Evolutionary conservation across 1,284 basidiomycete genomes (phyloP).

Genomic region (Ceratobasidium sp.): DNA sequence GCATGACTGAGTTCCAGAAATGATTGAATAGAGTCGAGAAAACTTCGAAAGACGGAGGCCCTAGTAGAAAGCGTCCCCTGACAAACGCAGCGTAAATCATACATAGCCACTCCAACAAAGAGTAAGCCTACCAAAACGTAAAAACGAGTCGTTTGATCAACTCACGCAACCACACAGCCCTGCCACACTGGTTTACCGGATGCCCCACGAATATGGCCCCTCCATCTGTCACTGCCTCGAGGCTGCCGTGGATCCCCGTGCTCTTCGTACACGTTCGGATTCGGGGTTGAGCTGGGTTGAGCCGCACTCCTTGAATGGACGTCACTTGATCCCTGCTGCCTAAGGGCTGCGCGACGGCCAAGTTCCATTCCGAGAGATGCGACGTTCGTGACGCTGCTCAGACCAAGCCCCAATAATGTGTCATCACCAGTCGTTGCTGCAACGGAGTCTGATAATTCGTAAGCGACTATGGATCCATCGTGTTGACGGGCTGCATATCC

Average conservation of each 20-base stretch:
- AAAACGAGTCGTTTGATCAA: slow-evolving; percentile 39
- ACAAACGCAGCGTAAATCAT: slow-evolving; percentile 35
- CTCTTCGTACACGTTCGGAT: slow-evolving; percentile 36
- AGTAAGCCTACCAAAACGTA: slow-evolving; percentile 45
- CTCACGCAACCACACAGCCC: slow-evolving; percentile 46
- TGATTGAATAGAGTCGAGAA: slow-evolving; percentile 30
- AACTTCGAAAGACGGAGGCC: neutral
- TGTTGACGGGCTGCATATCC: slow-evolving; percentile 44
- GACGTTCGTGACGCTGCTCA: slow-evolving; percentile 38
- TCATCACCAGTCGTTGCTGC: slow-evolving; percentile 38
- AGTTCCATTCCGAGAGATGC: slow-evolving; percentile 42
- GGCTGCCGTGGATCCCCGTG: slow-evolving; percentile 38
- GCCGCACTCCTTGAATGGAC: neutral
- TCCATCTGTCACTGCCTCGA: slow-evolving; percentile 40
- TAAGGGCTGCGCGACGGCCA: slow-evolving; percentile 37
- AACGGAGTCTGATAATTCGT: slow-evolving; percentile 40
- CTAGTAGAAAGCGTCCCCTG: slow-evolving; percentile 15
- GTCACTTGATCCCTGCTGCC: slow-evolving; percentile 18
- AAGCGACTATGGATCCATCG: slow-evolving; percentile 26
- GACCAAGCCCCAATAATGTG: slow-evolving; percentile 27
- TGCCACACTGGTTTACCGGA: slow-evolving; percentile 30
- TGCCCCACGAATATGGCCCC: slow-evolving; percentile 40
- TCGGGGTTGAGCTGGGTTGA: slow-evolving; percentile 18
- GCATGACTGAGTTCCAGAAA: slow-evolving; percentile 30
- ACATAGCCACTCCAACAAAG: slow-evolving; percentile 40